A percentile compares a stretch with the other conserved stretches of the same genome.
phyloP scores from a whole-genome alignment of 495 filamentous ascomycete species.

The Aspergillus baeticus region DNA sequence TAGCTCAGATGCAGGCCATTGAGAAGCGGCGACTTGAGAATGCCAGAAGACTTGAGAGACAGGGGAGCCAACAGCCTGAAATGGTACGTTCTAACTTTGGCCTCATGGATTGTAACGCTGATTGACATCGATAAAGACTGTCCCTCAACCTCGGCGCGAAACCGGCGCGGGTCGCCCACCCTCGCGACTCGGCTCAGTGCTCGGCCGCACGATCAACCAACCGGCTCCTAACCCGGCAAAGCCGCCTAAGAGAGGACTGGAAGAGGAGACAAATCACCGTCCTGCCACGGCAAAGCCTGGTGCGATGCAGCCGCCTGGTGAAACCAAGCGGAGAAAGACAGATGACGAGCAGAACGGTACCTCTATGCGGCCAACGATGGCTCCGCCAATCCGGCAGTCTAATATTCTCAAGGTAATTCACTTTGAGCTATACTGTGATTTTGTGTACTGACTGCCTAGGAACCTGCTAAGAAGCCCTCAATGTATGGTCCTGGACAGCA shows the following conservation, averaged over 20 bases:
- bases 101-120: constrained; percentile 26
- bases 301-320: constrained; percentile 45
- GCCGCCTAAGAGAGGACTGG: constrained; percentile 59
- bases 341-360: constrained; percentile 54
- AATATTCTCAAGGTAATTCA: constrained; percentile 50
- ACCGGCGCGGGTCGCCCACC: constrained; percentile 49
- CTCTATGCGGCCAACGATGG: constrained; percentile 60
- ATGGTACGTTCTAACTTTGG: constrained; percentile 30
- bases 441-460: constrained; percentile 42
- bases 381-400: constrained; percentile 80
- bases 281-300: constrained; percentile 41
- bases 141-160: constrained; percentile 45
- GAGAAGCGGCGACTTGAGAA: constrained; percentile 64
- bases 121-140: constrained; percentile 28
- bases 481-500: constrained; percentile 60
- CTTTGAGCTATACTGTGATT: neutral
- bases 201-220: constrained; percentile 45
- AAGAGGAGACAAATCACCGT: constrained; percentile 50
- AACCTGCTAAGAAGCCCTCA: constrained; percentile 58
- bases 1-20: constrained; percentile 66
- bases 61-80: constrained; percentile 45
- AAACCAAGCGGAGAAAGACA: constrained; percentile 57
- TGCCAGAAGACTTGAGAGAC: constrained; percentile 58
- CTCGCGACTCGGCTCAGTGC: constrained; percentile 53
- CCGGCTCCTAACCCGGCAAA: constrained; percentile 63